A percentile compares a stretch with the other conserved stretches of the same genome.
phyloP scores from a whole-genome alignment of 495 filamentous ascomycete genomes.

The Podospora anserina region DNA sequence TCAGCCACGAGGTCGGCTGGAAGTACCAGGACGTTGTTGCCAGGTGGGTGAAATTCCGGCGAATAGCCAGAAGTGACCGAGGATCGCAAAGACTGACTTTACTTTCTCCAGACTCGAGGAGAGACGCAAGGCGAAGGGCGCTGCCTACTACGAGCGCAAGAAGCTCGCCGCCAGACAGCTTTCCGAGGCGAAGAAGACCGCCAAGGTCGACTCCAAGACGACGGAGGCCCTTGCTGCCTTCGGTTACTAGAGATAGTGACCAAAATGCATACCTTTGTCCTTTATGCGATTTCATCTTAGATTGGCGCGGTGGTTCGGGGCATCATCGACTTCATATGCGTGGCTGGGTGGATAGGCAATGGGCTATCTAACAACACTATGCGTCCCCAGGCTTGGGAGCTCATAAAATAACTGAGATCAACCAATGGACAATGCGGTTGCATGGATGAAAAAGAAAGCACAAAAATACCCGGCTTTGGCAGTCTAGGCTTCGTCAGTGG shows the following conservation, averaged over 20 bases:
- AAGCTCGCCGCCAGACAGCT: slow-evolving; percentile 87
- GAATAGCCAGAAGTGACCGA: background rate
- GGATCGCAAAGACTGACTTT: background rate
- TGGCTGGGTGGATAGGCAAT: slow-evolving; percentile 36
- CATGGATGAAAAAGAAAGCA: slow-evolving; percentile 34
- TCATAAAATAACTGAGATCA: slow-evolving; percentile 42
- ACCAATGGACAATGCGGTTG: slow-evolving; percentile 38
- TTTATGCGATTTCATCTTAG: slow-evolving; percentile 42
- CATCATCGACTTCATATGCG: slow-evolving; percentile 40
- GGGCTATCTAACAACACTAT: slow-evolving; percentile 36
- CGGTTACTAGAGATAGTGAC: slow-evolving; percentile 51
- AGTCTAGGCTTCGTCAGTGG: slow-evolving; percentile 24
- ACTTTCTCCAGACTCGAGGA: slow-evolving; percentile 78
- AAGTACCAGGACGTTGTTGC: slow-evolving; percentile 99
- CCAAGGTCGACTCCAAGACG: slow-evolving; percentile 73
- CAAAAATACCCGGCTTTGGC: slow-evolving; percentile 33
- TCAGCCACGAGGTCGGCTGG: slow-evolving; percentile 99
- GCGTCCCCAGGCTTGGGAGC: slow-evolving; percentile 36
- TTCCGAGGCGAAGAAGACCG: slow-evolving; percentile 84
- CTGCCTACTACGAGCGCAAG: slow-evolving; percentile 99
- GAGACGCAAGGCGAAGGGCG: slow-evolving; percentile 97
- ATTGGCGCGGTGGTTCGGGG: slow-evolving; percentile 44
- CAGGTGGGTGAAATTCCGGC: slow-evolving; percentile 60
- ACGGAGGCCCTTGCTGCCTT: slow-evolving; percentile 51
- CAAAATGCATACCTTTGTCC: slow-evolving; percentile 28